Base-by-base conservation (phyloP, 352 stramenopile species). In the Phytophthora kernoviae region DNA sequence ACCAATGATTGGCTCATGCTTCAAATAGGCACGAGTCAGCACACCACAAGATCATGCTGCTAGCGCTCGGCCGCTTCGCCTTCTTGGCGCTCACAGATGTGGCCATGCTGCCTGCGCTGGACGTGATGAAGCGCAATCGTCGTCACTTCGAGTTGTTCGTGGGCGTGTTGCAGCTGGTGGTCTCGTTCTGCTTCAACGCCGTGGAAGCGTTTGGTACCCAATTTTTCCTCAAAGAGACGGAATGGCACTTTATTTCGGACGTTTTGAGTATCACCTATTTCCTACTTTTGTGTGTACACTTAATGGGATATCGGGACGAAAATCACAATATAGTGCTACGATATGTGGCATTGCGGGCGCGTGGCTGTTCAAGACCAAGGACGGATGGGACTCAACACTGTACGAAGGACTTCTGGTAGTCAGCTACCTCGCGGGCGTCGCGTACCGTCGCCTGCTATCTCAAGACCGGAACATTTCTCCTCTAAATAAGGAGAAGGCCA, bases 91-190 rank as follows among this genome's bases (percentile, higher is more conserved):
- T 94, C 27, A 91, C 82, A 39, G 80, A 94, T 55, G 70, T 70
- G 9, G 79, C 80, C 24, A 91, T 94, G 75, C 55, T 93, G 43
- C 85, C 85, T 43, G 82, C 85, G 58, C 77, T 94, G 45, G 56
- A 72, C 43, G 77, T 94, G 36, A 93, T 94, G 85, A 80, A 82
- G 68, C 62, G 67, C 43, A 94, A 94, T 58, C 78, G 87, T 40
- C 84, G 87, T 9, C 88, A 96, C 68, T 96, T 96, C 57, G 88
- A 96, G 81, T 72, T 96, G 56, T 96, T 95, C 54, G 67, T 96
- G n/a, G 88, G 88, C 49, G 55, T 92, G 44, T 79, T 94, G 62
- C 87, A 96, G 57, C 70, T 96, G 20, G 36, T 70, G n/a, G 85
- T 93, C 37, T 63, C 84, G 22, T 92, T 94, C 58, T 81, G 79